Conservation (phyloP, 2,329 filamentous ascomycete genomes). For the Aspergillus thermomutatus region DNA sequence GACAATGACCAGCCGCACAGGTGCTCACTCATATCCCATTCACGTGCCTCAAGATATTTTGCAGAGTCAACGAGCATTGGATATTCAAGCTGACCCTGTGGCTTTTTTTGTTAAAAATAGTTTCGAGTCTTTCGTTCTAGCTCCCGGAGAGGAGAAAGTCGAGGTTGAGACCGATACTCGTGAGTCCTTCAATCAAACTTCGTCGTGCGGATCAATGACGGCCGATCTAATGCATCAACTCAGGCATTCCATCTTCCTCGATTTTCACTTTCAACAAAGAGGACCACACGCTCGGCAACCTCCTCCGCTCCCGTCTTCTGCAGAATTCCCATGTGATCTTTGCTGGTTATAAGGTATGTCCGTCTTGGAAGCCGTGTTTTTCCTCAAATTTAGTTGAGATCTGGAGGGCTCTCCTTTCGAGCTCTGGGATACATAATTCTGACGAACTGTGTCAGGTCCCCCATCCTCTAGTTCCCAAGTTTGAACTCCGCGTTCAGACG, state of each 20-base stretch:
- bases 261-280: slow-evolving; percentile 96
- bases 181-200: slow-evolving; percentile 47
- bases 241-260: slow-evolving; percentile 89
- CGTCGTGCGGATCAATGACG: background rate
- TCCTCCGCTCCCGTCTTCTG: slow-evolving; percentile 81
- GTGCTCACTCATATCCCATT: slow-evolving; percentile 10
- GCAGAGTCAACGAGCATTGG: background rate
- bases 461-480: slow-evolving; percentile 48
- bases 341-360: slow-evolving; percentile 79
- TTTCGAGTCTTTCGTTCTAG: slow-evolving; percentile 89
- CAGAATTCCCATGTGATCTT: slow-evolving; percentile 81
- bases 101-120: slow-evolving; percentile 49
- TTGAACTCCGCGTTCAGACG: slow-evolving; percentile 82
- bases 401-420: background rate
- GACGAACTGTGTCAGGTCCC: slow-evolving; percentile 32
- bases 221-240: background rate
- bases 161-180: slow-evolving; percentile 84
- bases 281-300: slow-evolving; percentile 91
- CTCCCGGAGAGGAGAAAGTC: slow-evolving; percentile 88
- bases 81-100: background rate
- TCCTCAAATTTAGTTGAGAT: background rate
- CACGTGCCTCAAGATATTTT: background rate
- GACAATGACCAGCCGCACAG: slow-evolving; percentile 19
- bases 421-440: background rate
- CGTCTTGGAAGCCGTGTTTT: background rate